These are phyloP conservation scores for Microbotryum lychnidis-dioicae DNA, from an alignment of 1,284 basidiomycete genomes.

Conservation along the genomic window DNA sequence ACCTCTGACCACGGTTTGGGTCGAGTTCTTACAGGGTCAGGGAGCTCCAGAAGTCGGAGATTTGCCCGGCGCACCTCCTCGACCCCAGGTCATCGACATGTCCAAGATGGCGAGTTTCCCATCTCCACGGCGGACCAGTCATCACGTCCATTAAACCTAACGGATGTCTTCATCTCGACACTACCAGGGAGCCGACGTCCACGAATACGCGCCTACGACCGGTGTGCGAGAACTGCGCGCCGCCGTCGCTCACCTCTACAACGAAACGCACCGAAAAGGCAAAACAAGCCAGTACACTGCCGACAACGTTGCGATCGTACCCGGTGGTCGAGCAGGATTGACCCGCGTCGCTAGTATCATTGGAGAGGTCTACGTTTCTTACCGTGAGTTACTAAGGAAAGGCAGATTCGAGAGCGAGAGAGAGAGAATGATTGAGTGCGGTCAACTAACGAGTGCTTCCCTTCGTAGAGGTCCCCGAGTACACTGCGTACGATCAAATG, in stretches of 20 bases:
- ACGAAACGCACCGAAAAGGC: slow-evolving; percentile 70
- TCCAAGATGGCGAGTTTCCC: slow-evolving; percentile 47
- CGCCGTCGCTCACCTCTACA: slow-evolving; percentile 78
- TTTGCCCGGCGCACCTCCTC: slow-evolving; percentile 62
- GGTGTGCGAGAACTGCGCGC: slow-evolving; percentile 65
- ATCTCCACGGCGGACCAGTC: slow-evolving; percentile 49
- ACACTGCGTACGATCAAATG: slow-evolving; percentile 59
- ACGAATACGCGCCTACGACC: slow-evolving; percentile 89
- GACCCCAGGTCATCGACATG: slow-evolving; percentile 56
- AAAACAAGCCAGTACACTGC: slow-evolving; percentile 61
- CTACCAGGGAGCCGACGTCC: no score
- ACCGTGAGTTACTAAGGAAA: slow-evolving; percentile 7
- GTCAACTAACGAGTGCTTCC: no score
- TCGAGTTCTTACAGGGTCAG: slow-evolving; percentile 45
- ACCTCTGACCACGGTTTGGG: no score
- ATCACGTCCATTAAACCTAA: slow-evolving; percentile 13
- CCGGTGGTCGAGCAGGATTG: slow-evolving; percentile 66
- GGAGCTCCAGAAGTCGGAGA: slow-evolving; percentile 64
- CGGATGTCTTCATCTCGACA: slow-evolving; percentile 32
- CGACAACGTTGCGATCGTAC: slow-evolving; percentile 56
- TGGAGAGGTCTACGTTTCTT: slow-evolving; percentile 49
- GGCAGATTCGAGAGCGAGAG: no score
- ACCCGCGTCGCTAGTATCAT: slow-evolving; percentile 85
- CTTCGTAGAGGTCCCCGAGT: slow-evolving; percentile 60
- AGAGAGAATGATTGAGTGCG: no score